Evolutionary conservation across 805 yeast species (phyloP), one percentile per base, ranked within the genome.

Genomic region (Hanseniaspora taiwanica): DNA sequence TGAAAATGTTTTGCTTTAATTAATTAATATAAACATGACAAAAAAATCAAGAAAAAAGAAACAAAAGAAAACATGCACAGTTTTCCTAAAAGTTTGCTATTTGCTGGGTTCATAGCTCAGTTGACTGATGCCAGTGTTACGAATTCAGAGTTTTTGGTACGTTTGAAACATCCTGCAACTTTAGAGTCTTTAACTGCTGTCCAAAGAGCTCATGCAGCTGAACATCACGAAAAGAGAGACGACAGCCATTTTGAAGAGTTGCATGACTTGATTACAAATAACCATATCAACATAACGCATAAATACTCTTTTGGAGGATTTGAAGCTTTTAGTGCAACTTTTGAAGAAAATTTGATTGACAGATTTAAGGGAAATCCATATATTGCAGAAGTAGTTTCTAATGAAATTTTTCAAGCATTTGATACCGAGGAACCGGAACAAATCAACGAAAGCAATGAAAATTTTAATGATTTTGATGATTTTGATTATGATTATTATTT

Each of bases 351-450:
- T 9, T 62, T 69, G 1, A 49, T 73, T 27, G 66, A 64, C 7
- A 62, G 69, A 48, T 65, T 79, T 44, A 64, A 64, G 33, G 57
- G 55, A 17, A 78, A 76, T 51, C 85, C 84, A 2, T 56, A 76
- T 52, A 77, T 85, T 27, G 74, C 75, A 3, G 81, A 76, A 29
- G 65, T 85, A 3, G 75, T 81, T 0, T 80, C 79, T 10, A 94
- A 85, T 56, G 63, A 76, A 10, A 55, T 60, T 2, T 66, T 85
- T 16, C 64, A 68, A 33, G 78, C 85, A 1, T 70, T 70, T 43
- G 79, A 69, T 14, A 53, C 60, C 7, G 54, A 46, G 13, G 52
- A 54, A 2, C 74, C 72, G 43, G 46, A 51, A 5, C 51, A 62
- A 25, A 69, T 73, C 1, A 55, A 61, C 0, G 6, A 10, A 3